Evolutionary conservation across 768 basidiomycete species (phyloP).

Genomic region (Tubosaeta brunneosetosa): DNA sequence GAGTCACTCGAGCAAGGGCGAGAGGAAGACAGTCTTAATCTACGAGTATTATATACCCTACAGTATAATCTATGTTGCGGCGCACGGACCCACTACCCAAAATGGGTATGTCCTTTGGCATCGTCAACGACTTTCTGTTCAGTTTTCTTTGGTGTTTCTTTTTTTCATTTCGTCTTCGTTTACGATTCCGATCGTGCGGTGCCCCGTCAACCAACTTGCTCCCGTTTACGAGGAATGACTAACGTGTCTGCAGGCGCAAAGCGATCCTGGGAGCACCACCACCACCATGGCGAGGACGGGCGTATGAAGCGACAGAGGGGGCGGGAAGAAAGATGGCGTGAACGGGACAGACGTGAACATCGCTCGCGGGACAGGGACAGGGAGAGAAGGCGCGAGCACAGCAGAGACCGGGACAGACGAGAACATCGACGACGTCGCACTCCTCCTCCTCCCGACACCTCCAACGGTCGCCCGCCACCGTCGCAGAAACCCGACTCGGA

Average conservation of each 20-base stretch:
- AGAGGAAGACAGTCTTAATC: conserved; percentile 1
- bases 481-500: conserved; percentile 47
- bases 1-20: neutral
- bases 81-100: neutral
- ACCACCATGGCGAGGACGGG: conserved; percentile 32
- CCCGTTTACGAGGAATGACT: conserved; percentile 52
- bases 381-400: conserved; percentile 24
- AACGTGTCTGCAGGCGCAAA: conserved; percentile 81
- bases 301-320: conserved; percentile 49
- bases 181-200: conserved; percentile 64
- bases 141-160: neutral
- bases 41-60: too few species aligned
- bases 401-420: conserved; percentile 21
- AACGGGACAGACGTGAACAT: conserved; percentile 39
- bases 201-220: conserved; percentile 62
- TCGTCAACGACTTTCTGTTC: neutral
- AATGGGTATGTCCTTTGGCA: neutral
- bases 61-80: neutral
- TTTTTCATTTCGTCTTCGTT: conserved; percentile 1
- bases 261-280: conserved; percentile 67
- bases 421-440: conserved; percentile 25
- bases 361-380: conserved; percentile 32
- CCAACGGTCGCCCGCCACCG: conserved; percentile 23
- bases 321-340: conserved; percentile 62
- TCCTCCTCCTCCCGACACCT: conserved; percentile 6